Conservation (phyloP, 73 alveolate genomes). For the Uronychia setigera region DNA sequence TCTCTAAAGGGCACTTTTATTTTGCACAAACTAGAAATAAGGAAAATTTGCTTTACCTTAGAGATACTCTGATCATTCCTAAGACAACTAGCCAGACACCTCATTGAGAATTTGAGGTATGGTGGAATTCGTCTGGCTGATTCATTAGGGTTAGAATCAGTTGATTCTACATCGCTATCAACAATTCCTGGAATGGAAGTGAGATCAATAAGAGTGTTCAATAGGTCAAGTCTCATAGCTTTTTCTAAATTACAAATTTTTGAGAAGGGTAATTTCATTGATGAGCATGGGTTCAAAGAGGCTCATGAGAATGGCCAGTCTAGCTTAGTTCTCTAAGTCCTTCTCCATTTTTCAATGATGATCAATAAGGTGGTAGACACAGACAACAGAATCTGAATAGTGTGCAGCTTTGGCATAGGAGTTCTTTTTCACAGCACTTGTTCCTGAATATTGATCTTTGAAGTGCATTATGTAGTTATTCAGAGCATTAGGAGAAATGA, state of each 20-base stretch:
- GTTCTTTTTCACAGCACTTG: slow-evolving; percentile 12
- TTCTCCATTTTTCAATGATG: slow-evolving; percentile 27
- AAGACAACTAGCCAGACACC: slow-evolving; percentile 57
- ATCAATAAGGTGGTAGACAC: slow-evolving; percentile 34
- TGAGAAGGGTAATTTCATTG: no score
- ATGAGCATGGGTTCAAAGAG: slow-evolving; percentile 52
- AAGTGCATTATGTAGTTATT: slow-evolving; percentile 42
- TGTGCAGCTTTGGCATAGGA: slow-evolving; percentile 32
- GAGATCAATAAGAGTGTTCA: neutral
- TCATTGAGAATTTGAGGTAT: slow-evolving; percentile 51
- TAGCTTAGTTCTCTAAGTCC: slow-evolving; percentile 35
- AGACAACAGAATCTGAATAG: slow-evolving; percentile 19
- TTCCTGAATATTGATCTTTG: slow-evolving; percentile 38
- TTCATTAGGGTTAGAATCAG: neutral
- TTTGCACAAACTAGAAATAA: neutral
- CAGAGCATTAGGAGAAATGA: slow-evolving; percentile 47
- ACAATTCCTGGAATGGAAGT: neutral
- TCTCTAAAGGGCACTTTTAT: neutral
- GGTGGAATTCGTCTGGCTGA: slow-evolving; percentile 15
- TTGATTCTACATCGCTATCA: neutral
- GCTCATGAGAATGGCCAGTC: slow-evolving; percentile 42
- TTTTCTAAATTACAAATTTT: slow-evolving; percentile 38
- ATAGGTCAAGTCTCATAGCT: slow-evolving; percentile 8
- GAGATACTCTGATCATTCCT: slow-evolving; percentile 32
- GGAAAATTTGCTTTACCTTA: neutral